phyloP scores from a whole-genome alignment of 345 rosid genomes.

The Lenwebbia sp. region DNA sequence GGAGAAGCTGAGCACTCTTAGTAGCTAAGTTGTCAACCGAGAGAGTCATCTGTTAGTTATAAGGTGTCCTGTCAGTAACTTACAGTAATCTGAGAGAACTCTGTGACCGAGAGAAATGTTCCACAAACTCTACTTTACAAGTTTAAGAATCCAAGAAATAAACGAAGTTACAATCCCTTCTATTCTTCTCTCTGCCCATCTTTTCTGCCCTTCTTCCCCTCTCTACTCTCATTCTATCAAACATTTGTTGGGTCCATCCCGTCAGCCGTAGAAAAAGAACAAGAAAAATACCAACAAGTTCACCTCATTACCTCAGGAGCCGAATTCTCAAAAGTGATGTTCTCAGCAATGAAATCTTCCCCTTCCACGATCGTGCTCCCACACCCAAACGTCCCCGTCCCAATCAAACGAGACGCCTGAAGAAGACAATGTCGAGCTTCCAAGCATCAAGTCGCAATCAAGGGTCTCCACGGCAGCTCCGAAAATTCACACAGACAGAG shows the following conservation, averaged over 20 bases:
- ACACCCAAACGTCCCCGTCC: constrained; percentile 89
- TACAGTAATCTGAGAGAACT: not conserved
- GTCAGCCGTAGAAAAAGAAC: not conserved
- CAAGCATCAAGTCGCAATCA: not conserved
- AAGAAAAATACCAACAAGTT: not conserved
- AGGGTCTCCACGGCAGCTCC: not conserved
- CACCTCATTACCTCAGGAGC: constrained; percentile 51
- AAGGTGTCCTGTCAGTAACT: not conserved
- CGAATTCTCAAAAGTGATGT: constrained; percentile 92
- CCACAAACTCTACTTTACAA: not conserved
- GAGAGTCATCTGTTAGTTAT: not conserved
- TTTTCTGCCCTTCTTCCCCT: not conserved
- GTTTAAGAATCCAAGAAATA: not conserved
- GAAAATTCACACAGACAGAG: too few relatives aligned
- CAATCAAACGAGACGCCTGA: constrained; percentile 30
- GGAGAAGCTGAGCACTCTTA: not conserved
- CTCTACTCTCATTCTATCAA: not conserved
- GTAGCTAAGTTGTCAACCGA: not conserved
- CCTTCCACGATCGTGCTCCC: constrained; percentile 93
- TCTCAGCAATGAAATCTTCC: constrained; percentile 92
- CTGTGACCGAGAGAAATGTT: not conserved
- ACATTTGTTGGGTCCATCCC: not conserved
- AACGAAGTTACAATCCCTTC: not conserved
- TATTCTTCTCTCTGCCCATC: not conserved
- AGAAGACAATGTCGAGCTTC: not conserved